Conservation (phyloP, 495 filamentous ascomycete species). For the Apiosordaria backusii region DNA sequence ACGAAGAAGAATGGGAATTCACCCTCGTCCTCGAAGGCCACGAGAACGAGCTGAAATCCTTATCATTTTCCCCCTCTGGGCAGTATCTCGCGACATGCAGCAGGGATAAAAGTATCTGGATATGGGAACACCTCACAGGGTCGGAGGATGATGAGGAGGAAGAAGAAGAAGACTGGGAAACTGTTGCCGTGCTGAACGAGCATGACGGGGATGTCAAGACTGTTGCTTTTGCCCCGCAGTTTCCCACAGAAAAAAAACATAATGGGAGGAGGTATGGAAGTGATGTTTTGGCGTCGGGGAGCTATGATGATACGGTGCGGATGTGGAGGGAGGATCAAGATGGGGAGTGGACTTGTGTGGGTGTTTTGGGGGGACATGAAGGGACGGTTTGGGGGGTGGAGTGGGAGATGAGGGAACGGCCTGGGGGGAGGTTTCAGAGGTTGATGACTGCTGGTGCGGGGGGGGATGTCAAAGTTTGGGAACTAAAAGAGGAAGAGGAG, state of each 20-base stretch:
- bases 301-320: conserved; percentile 88
- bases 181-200: conserved; percentile 87
- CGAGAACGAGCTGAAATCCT: conserved; percentile 85
- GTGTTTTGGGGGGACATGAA: conserved; percentile 69
- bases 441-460: conserved; percentile 80
- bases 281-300: conserved; percentile 75
- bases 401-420: conserved; percentile 60
- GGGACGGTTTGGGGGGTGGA: conserved; percentile 85
- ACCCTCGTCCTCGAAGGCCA: conserved; percentile 87
- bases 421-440: conserved; percentile 50
- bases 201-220: conserved; percentile 94
- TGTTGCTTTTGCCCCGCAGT: conserved; percentile 77
- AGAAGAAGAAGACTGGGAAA: conserved; percentile 92
- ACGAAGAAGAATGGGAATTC: conserved; percentile 81
- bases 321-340: conserved; percentile 87
- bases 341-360: conserved; percentile 85
- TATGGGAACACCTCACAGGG: conserved; percentile 95
- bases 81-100: conserved; percentile 84
- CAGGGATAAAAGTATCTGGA: conserved; percentile 94
- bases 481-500: conserved; percentile 33
- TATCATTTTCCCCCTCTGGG: conserved; percentile 76
- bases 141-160: conserved; percentile 6
- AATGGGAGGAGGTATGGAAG: conserved; percentile 36
- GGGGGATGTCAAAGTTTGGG: conserved; percentile 72
- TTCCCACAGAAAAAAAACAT: conserved; percentile 41